Base-by-base conservation (phyloP, 1,139 yeast species). In the Candida tunisiensis region DNA sequence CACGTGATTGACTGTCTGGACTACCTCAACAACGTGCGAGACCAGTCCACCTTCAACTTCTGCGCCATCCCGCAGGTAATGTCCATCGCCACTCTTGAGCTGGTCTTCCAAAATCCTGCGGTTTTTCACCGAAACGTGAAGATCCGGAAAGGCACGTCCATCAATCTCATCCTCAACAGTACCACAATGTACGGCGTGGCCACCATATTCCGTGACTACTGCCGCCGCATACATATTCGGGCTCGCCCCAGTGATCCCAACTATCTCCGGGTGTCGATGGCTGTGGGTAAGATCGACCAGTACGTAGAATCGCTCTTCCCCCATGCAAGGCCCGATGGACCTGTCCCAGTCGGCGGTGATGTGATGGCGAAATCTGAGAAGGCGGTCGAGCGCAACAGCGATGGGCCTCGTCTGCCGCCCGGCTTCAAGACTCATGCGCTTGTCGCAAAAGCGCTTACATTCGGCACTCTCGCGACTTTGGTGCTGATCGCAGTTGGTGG, bases 1-100 rank as follows among this genome's bases (percentile, higher is more conserved):
- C 95, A 85, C 44, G 88, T 69, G 23, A 68, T 67, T 31, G 91
- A 82, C 44, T 79, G 74, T 19, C 62, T 91, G 42, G 66, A 67
- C 31, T 91, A 79, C 47, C 62, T 91, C 32, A 66, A 91, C 15
- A 61, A 74, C 39, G 69, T 88, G 26, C 66, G 68, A 34, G 98
- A 91, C 45, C 80, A 78, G 31, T 71, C 93, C 1, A 58, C 77
- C 28, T 88, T 82, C 60, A 75, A 74, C 39, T 88, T 88, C 59
- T 85, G 96, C 57, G 85, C 95, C 11, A 88, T 88, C 46, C 98
- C 98, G 12, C 98, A 88, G 55, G 95, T 85, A 18, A 88, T 88
- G 98, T 94, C 96, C 23, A 75, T 88, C 48, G 95, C 96, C 6
- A 82, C 96, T 0, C 61, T 88, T 42, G 85, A 88, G 15, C 62